These are phyloP conservation scores for Saxispiralis lemnorum DNA, from an alignment of 495 filamentous ascomycete genomes.

Conservation along the genomic window DNA sequence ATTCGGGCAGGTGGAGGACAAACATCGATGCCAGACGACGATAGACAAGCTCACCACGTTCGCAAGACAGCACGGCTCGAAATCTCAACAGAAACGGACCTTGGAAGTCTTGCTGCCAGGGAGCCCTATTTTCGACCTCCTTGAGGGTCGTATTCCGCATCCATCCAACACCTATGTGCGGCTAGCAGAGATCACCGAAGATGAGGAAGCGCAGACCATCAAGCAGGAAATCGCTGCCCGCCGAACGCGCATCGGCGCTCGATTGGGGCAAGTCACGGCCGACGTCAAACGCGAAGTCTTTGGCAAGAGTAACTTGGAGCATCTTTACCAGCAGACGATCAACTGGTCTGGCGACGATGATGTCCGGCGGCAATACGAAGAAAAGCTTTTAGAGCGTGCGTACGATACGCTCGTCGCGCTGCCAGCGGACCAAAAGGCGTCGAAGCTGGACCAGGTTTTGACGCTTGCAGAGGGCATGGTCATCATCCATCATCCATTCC, in stretches of 20 bases:
- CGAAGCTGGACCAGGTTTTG: constrained; percentile 50
- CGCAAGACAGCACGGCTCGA: constrained; percentile 51
- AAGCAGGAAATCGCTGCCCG: constrained; percentile 81
- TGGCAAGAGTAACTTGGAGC: constrained; percentile 47
- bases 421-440: constrained; percentile 42
- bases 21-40: constrained; percentile 55
- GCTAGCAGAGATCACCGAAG: constrained; percentile 69
- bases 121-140: constrained; percentile 55
- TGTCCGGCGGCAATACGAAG: constrained; percentile 65
- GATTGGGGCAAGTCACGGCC: constrained; percentile 57
- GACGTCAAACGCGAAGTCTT: constrained; percentile 81
- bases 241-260: constrained; percentile 72
- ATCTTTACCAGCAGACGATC: constrained; percentile 62
- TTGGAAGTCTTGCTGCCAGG: constrained; percentile 60
- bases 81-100: constrained; percentile 51
- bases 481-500: constrained; percentile 82
- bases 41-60: constrained; percentile 65
- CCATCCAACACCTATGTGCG: constrained; percentile 66
- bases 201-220: constrained; percentile 76
- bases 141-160: constrained; percentile 72
- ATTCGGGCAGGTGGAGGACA: constrained; percentile 48
- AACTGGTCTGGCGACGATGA: constrained; percentile 84
- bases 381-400: constrained; percentile 68
- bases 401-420: constrained; percentile 57
- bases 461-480: constrained; percentile 78